Evolutionary conservation across 2,329 filamentous ascomycete genomes (phyloP), one percentile per base, ranked within the genome.

Genomic region (Penicillium janthinellum): DNA sequence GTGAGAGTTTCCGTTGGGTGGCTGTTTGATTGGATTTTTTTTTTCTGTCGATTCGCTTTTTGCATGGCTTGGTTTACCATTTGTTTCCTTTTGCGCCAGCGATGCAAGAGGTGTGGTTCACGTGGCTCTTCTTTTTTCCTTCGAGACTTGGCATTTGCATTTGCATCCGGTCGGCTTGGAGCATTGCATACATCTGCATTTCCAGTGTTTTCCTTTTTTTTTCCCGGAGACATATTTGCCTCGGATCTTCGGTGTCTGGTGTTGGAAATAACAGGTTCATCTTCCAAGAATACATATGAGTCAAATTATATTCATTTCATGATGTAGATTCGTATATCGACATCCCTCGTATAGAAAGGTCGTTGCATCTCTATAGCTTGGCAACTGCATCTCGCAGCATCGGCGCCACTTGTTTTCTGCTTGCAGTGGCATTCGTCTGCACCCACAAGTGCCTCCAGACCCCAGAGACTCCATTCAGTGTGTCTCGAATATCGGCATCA

Each of bases 351-450:
- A 2, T 31, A 2, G 28, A 31, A 31, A 10, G 12, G 3, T 15
- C 20, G 3, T 38, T 31, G 28, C 38, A 38, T 53, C 5, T 57
- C 59, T 57, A 71, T 37, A 69, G 37, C 37, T 63, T 65, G 15
- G 69, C 54, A 45, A 80, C 73, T 1, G 80, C 79, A 63, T 80
- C 78, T 63, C 86, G 79, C 53, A 88, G 67, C 68, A 88, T 67
- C 54, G 86, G 86, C 15, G 81, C 86, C 52, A 88, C 85, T 74
- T 84, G 83, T 73, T 89, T 89, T 63, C 86, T 79, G 69, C 85
- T 88, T 62, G 84, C 83, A 48, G 80, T 79, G 45, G 85, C 75
- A 61, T 86, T 81, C 15, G 74, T 76, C 71, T 88, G 86, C 64
- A 79, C 74, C 85, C 85, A 88, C 4, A 85, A 70, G 53, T 76